Conservation (phyloP, 257 asterid species). For the Lantana camara region DNA sequence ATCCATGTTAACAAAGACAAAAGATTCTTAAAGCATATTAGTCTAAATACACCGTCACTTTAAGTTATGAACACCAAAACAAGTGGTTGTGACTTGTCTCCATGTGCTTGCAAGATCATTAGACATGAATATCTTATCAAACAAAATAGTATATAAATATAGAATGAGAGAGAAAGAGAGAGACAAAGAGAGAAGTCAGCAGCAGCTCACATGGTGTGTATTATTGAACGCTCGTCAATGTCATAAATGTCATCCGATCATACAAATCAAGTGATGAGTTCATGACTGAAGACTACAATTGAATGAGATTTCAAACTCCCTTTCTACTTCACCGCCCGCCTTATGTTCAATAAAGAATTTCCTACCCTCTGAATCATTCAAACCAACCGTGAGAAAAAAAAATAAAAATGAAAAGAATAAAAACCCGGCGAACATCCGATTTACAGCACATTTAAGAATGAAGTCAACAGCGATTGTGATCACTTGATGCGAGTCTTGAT, state of each 20-base stretch:
- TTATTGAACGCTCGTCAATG: slow-evolving; percentile 27
- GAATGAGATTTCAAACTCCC: slow-evolving; percentile 37
- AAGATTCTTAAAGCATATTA: too few relatives aligned
- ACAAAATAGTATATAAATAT: too few relatives aligned
- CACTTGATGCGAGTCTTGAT: slow-evolving; percentile 64
- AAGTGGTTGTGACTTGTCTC: too few relatives aligned
- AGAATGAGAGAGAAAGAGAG: neutral
- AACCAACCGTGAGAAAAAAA: slow-evolving; percentile 17
- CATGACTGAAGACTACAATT: slow-evolving; percentile 42
- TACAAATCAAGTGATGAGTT: slow-evolving; percentile 21
- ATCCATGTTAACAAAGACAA: too few relatives aligned
- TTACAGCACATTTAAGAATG: slow-evolving; percentile 28
- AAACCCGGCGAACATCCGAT: slow-evolving; percentile 24
- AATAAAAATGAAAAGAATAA: neutral
- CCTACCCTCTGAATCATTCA: slow-evolving; percentile 25
- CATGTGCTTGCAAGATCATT: too few relatives aligned
- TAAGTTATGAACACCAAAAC: too few relatives aligned
- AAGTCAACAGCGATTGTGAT: slow-evolving; percentile 21
- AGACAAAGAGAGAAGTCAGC: slow-evolving; percentile 9
- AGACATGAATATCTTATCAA: too few relatives aligned
- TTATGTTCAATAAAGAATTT: slow-evolving; percentile 53
- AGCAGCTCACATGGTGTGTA: slow-evolving; percentile 18
- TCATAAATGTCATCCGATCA: slow-evolving; percentile 29
- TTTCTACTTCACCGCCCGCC: slow-evolving; percentile 28
- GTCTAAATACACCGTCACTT: too few relatives aligned